Base-by-base conservation (phyloP, 257 asterid species). In the Penstemon eatonii region DNA sequence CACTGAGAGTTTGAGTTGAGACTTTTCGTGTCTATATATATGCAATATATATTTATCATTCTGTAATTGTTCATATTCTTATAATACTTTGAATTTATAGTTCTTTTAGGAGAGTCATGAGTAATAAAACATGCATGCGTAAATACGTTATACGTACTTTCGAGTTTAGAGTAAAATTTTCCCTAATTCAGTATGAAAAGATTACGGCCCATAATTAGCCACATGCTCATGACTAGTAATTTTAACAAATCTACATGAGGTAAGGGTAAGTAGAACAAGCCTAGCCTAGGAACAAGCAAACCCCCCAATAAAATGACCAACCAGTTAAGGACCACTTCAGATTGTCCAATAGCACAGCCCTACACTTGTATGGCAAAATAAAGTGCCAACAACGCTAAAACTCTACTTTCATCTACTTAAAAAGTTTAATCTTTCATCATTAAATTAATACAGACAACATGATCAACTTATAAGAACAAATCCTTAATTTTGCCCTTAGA, bases 391-490 rank as follows among this genome's bases (percentile, higher is more conserved):
- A 68, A 68, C 49, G 67, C 64, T 36, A 37, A 15, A 56, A 36
- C 69, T 66, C 57, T 13, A 56, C 53, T 66, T 71, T 15, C 59
- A 62, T 52, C 60, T 37, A 60, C 58, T 53, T 51, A 18, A 4
- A 65, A 49, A 45, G 7, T 46, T 10, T 12, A 71, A 18, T 8
- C 10, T 13, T 49, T 62, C 8, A 49, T 55, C 6, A 64, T 50
- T 61, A 61, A 3, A 56, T 71, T 45, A 75, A n/a, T 60, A 55
- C 67, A 78, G 61, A 68, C 76, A 79, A 79, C 77, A 79, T 69
- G 72, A 61, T 57, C 65, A 76, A 8, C 67, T 65, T 76, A 81
- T 71, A 77, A 63, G 78, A 75, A 63, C 75, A 63, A 54, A 43
- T 71, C 60, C 59, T 45, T 15, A 15, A 15, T 15, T n/a, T 65